Evolutionary conservation across 345 rosid species (phyloP).

Genomic region (Eucalyptus cloeziana): DNA sequence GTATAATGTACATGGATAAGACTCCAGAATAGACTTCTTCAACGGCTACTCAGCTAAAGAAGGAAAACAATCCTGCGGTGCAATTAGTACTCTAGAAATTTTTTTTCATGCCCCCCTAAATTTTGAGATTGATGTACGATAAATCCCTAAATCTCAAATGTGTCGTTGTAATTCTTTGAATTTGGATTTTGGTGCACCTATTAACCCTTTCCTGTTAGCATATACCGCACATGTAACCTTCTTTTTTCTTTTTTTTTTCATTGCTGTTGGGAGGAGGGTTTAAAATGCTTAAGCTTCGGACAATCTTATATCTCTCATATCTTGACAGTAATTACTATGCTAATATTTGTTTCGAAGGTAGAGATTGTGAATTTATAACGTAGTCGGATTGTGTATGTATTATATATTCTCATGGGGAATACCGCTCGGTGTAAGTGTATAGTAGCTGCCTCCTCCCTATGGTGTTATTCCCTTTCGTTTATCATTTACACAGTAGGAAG

Average conservation of each 20-base stretch:
- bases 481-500: background rate
- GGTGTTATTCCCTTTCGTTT: background rate
- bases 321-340: too few species aligned
- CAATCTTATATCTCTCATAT: too few species aligned
- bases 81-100: background rate
- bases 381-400: background rate
- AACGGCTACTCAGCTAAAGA: background rate
- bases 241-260: too few species aligned
- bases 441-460: background rate
- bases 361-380: background rate
- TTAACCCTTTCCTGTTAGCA: too few species aligned
- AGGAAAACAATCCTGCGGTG: background rate
- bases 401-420: background rate
- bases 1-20: background rate
- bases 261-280: rapidly evolving
- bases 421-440: rapidly evolving
- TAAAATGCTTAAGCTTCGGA: too few species aligned
- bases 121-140: too few species aligned
- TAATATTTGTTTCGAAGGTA: background rate
- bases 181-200: too few species aligned
- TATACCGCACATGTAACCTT: too few species aligned
- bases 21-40: background rate
- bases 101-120: too few species aligned
- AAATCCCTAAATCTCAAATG: too few species aligned
- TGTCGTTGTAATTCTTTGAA: too few species aligned